Base-by-base conservation (phyloP, 2,329 filamentous ascomycete genomes). In the Cladophialophora bantiana region DNA sequence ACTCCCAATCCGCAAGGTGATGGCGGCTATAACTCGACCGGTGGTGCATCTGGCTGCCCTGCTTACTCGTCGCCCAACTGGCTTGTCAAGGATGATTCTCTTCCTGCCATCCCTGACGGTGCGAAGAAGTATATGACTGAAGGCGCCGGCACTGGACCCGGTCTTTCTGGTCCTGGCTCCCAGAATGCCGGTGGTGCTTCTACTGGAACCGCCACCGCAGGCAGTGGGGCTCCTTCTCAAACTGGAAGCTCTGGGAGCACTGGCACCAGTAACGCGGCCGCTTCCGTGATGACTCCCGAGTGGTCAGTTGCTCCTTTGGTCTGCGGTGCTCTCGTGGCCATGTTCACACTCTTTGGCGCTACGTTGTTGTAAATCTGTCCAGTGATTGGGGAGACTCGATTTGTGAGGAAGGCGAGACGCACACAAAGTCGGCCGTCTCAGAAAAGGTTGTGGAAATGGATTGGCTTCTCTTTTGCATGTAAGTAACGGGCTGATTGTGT, bases 1-100 rank as follows among this genome's bases (percentile, higher is more conserved):
- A 85, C 84, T 71, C 74, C 79, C 59, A 79, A 82, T 74, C 86
- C 87, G 53, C 68, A 71, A 32, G 87, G 85, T 55, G 83, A 88
- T 72, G 87, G 87, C 68, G 84, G 85, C 68, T 88, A 87, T 81
- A 86, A 87, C 78, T 73, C 79, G 59, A 82, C 78, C 70, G 85
- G 84, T 68, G 75, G 78, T 68, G 76, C 85, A 60, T 85, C 82
- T 72, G 73, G 78, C 20, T 90, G 87, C 80, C 88, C 87, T 32
- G 67, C 76, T 31, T 78, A 83, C 74, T 81, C 82, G 69, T 73
- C 75, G 32, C 79, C 80, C 70, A 85, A 83, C 75, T 90, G 86
- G 86, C 79, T 88, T 62, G 85, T 89, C 62, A 77, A 79, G 66
- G 80, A 83, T 69, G 73, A 75, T 20, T 65, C 73, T 18, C 84